Conservation (phyloP, 2,329 filamentous ascomycete genomes). For the Botrytis pseudocinerea region DNA sequence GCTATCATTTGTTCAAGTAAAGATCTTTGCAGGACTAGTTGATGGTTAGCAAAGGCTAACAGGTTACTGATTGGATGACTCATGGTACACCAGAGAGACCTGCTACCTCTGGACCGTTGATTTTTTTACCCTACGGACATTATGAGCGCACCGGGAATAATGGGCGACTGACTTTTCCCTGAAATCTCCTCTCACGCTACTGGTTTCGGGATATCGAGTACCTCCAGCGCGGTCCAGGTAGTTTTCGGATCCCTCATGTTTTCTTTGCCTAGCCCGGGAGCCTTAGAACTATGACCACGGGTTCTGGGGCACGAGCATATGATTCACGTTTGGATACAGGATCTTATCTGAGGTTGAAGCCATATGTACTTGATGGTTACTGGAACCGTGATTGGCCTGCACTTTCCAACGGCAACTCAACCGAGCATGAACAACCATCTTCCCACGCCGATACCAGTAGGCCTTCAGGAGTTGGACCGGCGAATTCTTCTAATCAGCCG, state of each 20-base stretch:
- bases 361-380: background rate
- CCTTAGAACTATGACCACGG: background rate
- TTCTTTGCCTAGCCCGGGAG: background rate
- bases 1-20: conserved; percentile 7
- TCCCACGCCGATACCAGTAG: no score
- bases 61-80: background rate
- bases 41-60: background rate
- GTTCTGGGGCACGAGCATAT: background rate
- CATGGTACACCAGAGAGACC: background rate
- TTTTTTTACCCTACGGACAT: background rate
- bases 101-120: background rate
- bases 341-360: background rate
- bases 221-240: background rate
- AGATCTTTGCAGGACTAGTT: no score
- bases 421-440: background rate
- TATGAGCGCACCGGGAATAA: rapidly evolving
- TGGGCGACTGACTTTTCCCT: background rate
- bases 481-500: background rate
- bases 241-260: conserved; percentile 1
- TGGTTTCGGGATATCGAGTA: background rate
- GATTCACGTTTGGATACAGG: background rate
- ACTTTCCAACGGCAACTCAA: background rate
- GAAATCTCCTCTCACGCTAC: background rate
- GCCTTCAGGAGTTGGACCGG: no score
- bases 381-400: background rate